Evolutionary conservation across 768 basidiomycete species (phyloP), one percentile per base, ranked within the genome.

Genomic region (Auriscalpium orientale): DNA sequence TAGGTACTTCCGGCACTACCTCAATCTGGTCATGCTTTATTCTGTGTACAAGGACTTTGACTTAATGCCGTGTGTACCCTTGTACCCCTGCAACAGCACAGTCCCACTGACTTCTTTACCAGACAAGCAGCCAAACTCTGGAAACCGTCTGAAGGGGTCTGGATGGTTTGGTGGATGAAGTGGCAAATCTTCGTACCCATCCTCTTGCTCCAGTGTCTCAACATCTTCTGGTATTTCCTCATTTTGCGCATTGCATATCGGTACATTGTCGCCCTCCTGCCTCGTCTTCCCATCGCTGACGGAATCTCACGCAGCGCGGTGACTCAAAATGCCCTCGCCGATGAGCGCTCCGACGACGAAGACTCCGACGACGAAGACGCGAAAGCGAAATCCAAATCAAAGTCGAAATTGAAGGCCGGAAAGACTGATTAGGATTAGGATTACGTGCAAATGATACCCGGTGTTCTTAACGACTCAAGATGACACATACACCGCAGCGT

Each of bases 1-100:
- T 65, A 95, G 91, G 8, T 98, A 98, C 67, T 90, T 95, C 79
- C 89, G 95, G 4, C 94, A 95, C 68, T 97, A 87, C 66, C 74
- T 95, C 43, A 98, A 97, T 68, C 67, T 95, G 54, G 71, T 75
- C 53, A 95, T 98, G 20, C 79, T 98, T 13, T 88, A 83, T 78
- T 95, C 93, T 3, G 87, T 95, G 3, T 92, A 85, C 85, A 76
- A 65, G 37, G 84, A 98, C 64, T 88, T 80, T 58, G 77, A 88
- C 47, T 71, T 87, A 11, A 73, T 89, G 53, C 90, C 91, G 87
- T 90, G 66, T 53, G 87, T 80, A 50, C 16, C 6, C 47, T 36
- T 40, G 8, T 28, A 36, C 13, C 36, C n/a, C n/a, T 11, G 11
- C 15, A 12, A 52, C 49, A 60, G 18, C 47, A 8, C 33, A 34